Evolutionary conservation across 441 rosid genomes (phyloP), one percentile per base, ranked within the genome.

Genomic region (Euphorbia corollata): DNA sequence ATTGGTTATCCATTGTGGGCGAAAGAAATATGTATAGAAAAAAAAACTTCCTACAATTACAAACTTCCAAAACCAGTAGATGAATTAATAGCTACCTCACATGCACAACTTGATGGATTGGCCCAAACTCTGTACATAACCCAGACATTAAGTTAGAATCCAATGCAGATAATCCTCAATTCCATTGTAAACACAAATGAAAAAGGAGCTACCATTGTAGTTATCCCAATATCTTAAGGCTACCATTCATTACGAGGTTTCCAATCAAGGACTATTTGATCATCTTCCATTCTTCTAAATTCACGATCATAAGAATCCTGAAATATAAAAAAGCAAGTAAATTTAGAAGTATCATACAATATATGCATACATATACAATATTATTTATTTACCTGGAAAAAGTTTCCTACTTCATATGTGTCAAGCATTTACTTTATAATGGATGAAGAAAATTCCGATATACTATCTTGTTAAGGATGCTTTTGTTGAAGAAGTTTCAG

Each of bases 171-270:
- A 27, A 1, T 27, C 32, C 32, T 4, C 32, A 27, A 27, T 27
- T 27, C 32, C 32, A 27, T 27, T 4, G 4, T 27, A 27, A 27
- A 27, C 32, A 27, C 32, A 27, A 1, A 27, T 27, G 4, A 27
- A 27, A n/a, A n/a, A n/a, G n/a, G n/a, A n/a, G n/a, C n/a, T n/a
- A n/a, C n/a, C n/a, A n/a, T n/a, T n/a, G n/a, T n/a, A n/a, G 92
- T 27, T 27, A 27, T 91, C 89, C 23, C 92, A 16, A 45, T 13
- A 45, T 45, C 50, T 45, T 36, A 0, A 36, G 9, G 41, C 41
- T 36, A 36, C 41, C 41, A 36, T 36, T 36, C 41, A 36, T 45
- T 8, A 45, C 8, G 50, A 45, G 50, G 50, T 10, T 45, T 45
- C 50, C 50, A 45, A 45, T 45, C 50, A 45, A 45, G 11, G 16